phyloP scores from a whole-genome alignment of 257 asterid genomes.

The Rehmannia glutinosa region DNA sequence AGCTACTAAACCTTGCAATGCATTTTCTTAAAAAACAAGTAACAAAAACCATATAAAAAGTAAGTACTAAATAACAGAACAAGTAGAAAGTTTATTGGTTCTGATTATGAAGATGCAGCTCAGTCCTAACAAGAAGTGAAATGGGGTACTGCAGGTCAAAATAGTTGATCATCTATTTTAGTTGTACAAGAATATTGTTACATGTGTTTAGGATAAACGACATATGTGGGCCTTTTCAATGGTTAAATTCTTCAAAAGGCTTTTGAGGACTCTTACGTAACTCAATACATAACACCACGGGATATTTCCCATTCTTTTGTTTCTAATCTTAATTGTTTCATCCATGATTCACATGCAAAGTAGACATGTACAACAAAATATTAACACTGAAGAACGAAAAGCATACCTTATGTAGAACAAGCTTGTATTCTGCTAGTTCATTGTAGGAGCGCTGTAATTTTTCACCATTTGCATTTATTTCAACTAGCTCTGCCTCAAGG shows the following conservation, averaged over 20 bases:
- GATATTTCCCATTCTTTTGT: not conserved
- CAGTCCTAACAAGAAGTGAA: no score
- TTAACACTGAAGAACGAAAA: not conserved
- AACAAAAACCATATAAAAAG: not conserved
- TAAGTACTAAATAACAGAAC: not conserved
- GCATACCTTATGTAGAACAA: constrained; percentile 70
- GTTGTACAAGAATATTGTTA: not conserved
- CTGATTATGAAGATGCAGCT: not conserved
- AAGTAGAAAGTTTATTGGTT: not conserved
- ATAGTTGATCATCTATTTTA: not conserved
- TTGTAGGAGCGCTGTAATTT: constrained; percentile 77
- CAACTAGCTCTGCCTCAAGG: constrained; percentile 80
- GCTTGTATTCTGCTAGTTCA: constrained; percentile 81
- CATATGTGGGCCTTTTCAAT: not conserved
- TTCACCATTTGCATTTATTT: constrained; percentile 75
- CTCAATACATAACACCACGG: not conserved
- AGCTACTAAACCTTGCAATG: constrained; percentile 1
- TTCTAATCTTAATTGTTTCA: not conserved
- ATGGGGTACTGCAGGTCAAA: not conserved
- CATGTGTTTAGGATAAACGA: not conserved
- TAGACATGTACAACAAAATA: constrained; percentile 9
- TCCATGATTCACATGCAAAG: not conserved
- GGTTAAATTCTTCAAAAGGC: not conserved
- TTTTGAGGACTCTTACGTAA: not conserved
- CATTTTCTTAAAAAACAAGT: no score